Conservation (phyloP, 2,329 filamentous ascomycete species). For the Nigrospora osmanthi region DNA sequence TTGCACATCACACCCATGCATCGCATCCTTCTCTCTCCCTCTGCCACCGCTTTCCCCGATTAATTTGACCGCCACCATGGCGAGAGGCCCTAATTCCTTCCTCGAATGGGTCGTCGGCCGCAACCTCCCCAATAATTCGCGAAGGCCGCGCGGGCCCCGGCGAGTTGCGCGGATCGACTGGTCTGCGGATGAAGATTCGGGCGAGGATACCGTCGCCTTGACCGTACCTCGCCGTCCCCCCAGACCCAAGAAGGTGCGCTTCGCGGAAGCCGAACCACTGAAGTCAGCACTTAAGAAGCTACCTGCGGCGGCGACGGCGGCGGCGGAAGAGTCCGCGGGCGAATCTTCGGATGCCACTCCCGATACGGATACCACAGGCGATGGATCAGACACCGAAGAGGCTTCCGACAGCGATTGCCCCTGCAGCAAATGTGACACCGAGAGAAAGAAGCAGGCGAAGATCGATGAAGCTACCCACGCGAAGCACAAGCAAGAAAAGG, state of each 20-base stretch:
- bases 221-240: slow-evolving; percentile 34
- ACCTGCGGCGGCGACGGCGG: no score
- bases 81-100: slow-evolving; percentile 30
- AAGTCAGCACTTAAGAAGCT: slow-evolving; percentile 30
- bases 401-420: slow-evolving; percentile 24
- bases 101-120: slow-evolving; percentile 31
- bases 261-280: slow-evolving; percentile 7
- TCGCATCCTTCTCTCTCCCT: background rate
- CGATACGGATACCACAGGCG: slow-evolving; percentile 7
- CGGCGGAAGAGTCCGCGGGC: slow-evolving; percentile 6
- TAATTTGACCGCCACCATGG: background rate
- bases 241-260: slow-evolving; percentile 13
- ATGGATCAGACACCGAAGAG: slow-evolving; percentile 13
- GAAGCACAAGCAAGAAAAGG: slow-evolving; percentile 11
- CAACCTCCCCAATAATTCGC: slow-evolving; percentile 15
- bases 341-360: slow-evolving; percentile 6
- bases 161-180: slow-evolving; percentile 28
- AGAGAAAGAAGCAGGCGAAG: slow-evolving; percentile 15
- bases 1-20: background rate
- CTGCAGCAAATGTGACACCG: slow-evolving; percentile 21
- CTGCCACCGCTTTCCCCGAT: background rate
- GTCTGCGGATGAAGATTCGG: slow-evolving; percentile 44
- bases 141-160: slow-evolving; percentile 5
- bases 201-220: slow-evolving; percentile 38
- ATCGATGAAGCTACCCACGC: slow-evolving; percentile 2